phyloP scores from a whole-genome alignment of 2,329 filamentous ascomycete genomes.

The Colletotrichum destructivum region DNA sequence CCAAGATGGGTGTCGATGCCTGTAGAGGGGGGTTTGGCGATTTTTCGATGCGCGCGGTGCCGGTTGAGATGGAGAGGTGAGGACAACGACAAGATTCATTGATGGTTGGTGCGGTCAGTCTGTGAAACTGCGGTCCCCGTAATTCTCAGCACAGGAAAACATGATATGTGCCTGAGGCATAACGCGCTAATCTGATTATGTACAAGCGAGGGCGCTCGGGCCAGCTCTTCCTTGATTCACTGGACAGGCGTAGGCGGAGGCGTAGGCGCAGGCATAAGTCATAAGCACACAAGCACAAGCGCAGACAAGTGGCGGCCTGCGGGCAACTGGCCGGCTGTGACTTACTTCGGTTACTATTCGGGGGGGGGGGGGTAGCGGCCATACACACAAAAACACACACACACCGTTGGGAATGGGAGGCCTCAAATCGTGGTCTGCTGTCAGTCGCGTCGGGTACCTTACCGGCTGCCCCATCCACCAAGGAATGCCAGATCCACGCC shows the following conservation, averaged over 20 bases:
- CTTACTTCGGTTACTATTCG: constrained; percentile 33
- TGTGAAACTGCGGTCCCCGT: constrained; percentile 54
- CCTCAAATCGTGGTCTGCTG: constrained; percentile 10
- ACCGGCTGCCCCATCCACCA: constrained; percentile 18
- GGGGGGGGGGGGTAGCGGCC: neutral
- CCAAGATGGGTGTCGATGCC: constrained; percentile 72
- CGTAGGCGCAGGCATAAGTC: too few species aligned
- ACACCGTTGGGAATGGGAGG: neutral
- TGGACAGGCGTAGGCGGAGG: constrained; percentile 9
- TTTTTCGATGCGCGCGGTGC: constrained; percentile 73
- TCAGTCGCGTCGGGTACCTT: neutral
- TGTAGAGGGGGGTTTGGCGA: constrained; percentile 71
- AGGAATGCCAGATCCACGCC: constrained; percentile 36
- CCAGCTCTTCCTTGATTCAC: constrained; percentile 26
- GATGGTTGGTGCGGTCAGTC: constrained; percentile 61
- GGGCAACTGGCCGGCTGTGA: neutral
- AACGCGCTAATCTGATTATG: constrained; percentile 18
- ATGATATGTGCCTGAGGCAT: constrained; percentile 48
- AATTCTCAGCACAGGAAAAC: constrained; percentile 59
- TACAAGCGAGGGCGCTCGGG: constrained; percentile 39
- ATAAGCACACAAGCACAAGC: neutral
- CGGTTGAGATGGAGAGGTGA: constrained; percentile 66
- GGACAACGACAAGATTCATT: constrained; percentile 67
- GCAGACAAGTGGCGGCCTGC: constrained; percentile 5
- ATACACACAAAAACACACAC: neutral